Evolutionary conservation across 495 filamentous ascomycete genomes (phyloP).

Genomic region (Lichina pygmaea): DNA sequence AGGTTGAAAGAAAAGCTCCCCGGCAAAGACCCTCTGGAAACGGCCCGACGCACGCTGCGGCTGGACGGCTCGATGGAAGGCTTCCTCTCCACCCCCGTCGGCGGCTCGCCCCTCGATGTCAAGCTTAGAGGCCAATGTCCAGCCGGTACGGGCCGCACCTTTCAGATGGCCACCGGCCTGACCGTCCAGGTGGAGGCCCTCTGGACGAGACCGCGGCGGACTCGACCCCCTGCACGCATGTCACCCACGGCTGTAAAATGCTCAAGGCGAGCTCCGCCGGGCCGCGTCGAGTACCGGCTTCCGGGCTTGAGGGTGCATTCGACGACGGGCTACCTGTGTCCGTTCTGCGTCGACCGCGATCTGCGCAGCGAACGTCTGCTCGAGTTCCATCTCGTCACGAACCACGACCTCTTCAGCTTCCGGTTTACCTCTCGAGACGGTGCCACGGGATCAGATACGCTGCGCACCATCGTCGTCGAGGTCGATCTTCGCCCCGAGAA

Average conservation of each 20-base stretch:
- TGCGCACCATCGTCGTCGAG: background rate
- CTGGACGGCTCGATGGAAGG: background rate
- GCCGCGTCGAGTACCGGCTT: background rate
- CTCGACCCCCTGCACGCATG: background rate
- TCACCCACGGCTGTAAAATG: background rate
- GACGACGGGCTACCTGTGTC: constrained; percentile 1
- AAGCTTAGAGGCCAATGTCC: background rate
- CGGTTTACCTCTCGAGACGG: background rate
- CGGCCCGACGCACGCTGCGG: background rate
- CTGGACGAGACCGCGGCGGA: background rate
- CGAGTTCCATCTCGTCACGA: constrained; percentile 2
- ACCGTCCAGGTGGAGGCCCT: background rate
- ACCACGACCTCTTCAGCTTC: constrained; percentile 1
- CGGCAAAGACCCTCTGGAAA: no score
- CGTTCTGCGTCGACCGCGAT: background rate
- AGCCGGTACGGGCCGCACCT: no score
- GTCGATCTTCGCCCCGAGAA: background rate
- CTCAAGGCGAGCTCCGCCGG: background rate
- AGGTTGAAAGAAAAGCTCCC: no score
- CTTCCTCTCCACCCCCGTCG: background rate
- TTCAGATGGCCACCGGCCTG: background rate
- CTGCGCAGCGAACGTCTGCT: background rate
- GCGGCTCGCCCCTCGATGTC: background rate
- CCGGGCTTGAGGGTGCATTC: background rate
- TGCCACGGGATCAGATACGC: background rate